Percentiles rank a stretch among this genome's conserved stretches.
Conservation (phyloP, 805 yeast genomes). For the Allodekkera sacchari region DNA sequence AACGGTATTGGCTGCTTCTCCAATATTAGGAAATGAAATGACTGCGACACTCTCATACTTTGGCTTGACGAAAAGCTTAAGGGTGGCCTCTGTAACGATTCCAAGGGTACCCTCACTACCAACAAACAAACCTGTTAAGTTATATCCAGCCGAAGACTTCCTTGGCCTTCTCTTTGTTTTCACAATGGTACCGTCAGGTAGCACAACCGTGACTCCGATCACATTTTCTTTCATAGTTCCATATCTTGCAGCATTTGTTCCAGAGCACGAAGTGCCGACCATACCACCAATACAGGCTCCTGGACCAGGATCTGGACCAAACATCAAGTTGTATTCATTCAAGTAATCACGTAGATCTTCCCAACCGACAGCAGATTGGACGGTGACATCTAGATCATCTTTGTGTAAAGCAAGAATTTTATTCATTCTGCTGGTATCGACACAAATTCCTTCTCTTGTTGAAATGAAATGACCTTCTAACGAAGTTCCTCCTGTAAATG, state of each 20-base stretch:
- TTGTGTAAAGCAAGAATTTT: slow-evolving; percentile 47
- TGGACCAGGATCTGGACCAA: slow-evolving; percentile 77
- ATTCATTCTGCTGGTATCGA: slow-evolving; percentile 59
- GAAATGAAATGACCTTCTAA: slow-evolving; percentile 74
- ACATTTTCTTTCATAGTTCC: slow-evolving; percentile 79
- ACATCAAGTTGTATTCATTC: slow-evolving; percentile 41
- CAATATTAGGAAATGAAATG: slow-evolving; percentile 55
- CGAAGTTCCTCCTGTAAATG: slow-evolving; percentile 72
- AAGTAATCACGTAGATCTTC: slow-evolving; percentile 52
- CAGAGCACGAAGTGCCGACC: slow-evolving; percentile 71
- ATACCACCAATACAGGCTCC: slow-evolving; percentile 78
- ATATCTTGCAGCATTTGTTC: slow-evolving; percentile 70
- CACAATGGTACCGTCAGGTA: slow-evolving; percentile 72
- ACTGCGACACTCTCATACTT: slow-evolving; percentile 57
- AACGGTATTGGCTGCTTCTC: slow-evolving; percentile 65
- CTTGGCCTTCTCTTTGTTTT: slow-evolving; percentile 71
- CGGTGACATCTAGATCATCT: slow-evolving; percentile 61
- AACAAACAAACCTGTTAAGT: slow-evolving; percentile 64
- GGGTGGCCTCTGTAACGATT: slow-evolving; percentile 59
- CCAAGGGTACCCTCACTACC: slow-evolving; percentile 84
- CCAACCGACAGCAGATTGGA: slow-evolving; percentile 79
- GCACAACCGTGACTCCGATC: slow-evolving; percentile 59
- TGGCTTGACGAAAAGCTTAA: slow-evolving; percentile 58
- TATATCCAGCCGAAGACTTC: slow-evolving; percentile 75
- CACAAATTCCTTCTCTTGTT: slow-evolving; percentile 52